These are phyloP conservation scores for Bryoerythrophyllum caledonicum DNA, from an alignment of 225 moss, liverwort and hornwort species.

Conservation along the genomic window DNA sequence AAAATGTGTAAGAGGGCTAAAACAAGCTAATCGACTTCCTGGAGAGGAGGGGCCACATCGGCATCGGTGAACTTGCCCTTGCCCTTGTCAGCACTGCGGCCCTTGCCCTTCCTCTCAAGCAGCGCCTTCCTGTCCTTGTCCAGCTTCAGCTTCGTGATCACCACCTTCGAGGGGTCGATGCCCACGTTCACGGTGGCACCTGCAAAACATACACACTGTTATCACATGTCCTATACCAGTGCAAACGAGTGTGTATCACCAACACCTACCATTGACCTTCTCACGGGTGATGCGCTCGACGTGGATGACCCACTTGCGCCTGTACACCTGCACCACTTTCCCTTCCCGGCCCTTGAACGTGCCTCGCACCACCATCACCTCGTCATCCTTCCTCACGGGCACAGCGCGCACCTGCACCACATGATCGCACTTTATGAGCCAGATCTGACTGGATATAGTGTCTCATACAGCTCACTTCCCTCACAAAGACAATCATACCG, in stretches of 20 bases:
- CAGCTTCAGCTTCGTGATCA: slow-evolving; percentile 68
- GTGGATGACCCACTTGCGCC: slow-evolving; percentile 43
- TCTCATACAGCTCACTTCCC: too few relatives aligned
- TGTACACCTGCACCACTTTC: slow-evolving; percentile 39
- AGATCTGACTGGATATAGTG: not conserved
- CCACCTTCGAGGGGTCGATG: slow-evolving; percentile 73
- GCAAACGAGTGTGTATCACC: not conserved
- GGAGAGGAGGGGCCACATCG: slow-evolving; percentile 64
- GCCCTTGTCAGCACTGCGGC: slow-evolving; percentile 67
- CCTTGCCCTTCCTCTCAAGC: slow-evolving; percentile 75
- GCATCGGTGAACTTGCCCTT: slow-evolving; percentile 65
- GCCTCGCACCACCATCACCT: slow-evolving; percentile 57
- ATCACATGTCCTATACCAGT: too few relatives aligned
- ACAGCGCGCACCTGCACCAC: slow-evolving; percentile 39
- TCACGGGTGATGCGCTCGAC: slow-evolving; percentile 42
- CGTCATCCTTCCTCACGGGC: slow-evolving; percentile 24
- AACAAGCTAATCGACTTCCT: slow-evolving; percentile 59
- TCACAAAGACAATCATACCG: not conserved
- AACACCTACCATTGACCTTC: slow-evolving; percentile 40
- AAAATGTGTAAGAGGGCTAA: not conserved
- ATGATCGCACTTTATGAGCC: not conserved
- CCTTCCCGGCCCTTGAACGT: slow-evolving; percentile 60
- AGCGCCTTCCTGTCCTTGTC: slow-evolving; percentile 72
- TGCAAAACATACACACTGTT: slow-evolving; percentile 7
- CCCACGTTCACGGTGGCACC: slow-evolving; percentile 71